A percentile compares a stretch with the other conserved stretches of the same genome.
Evolutionary conservation across 1,139 yeast genomes (phyloP).

Genomic region (Pneumocystis jirovecii): DNA sequence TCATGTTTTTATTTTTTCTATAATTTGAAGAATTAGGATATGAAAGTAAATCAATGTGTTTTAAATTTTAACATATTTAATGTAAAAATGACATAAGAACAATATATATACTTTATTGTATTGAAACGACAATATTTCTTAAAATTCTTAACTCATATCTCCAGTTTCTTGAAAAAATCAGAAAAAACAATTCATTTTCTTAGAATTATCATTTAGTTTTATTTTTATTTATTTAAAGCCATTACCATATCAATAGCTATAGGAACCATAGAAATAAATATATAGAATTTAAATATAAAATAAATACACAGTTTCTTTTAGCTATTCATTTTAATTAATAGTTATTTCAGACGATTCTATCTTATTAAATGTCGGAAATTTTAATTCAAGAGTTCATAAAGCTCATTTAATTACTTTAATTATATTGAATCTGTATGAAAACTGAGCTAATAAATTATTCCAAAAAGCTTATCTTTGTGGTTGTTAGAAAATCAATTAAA

Average conservation of each 20-base stretch:
- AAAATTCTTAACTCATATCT: background rate
- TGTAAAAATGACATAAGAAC: background rate
- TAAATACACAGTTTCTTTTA: background rate
- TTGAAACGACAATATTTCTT: background rate
- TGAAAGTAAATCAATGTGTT: background rate
- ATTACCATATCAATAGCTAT: background rate
- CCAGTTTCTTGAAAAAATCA: background rate
- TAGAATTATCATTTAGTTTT: background rate
- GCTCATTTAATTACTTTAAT: too few species aligned
- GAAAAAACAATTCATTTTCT: background rate
- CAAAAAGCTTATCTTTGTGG: background rate
- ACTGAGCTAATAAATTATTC: background rate
- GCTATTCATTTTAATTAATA: background rate
- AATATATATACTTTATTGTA: background rate
- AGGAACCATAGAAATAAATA: background rate
- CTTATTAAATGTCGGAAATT: background rate
- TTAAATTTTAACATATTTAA: background rate
- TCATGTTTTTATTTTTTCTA: background rate
- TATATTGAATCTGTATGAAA: background rate
- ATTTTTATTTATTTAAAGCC: background rate
- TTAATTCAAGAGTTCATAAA: too few species aligned
- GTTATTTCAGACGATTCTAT: background rate
- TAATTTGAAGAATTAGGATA: background rate
- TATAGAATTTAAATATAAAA: background rate
- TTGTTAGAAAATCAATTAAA: background rate